Base-by-base conservation (phyloP, 176 grass and related monocot genomes). In the Avena insularis region DNA sequence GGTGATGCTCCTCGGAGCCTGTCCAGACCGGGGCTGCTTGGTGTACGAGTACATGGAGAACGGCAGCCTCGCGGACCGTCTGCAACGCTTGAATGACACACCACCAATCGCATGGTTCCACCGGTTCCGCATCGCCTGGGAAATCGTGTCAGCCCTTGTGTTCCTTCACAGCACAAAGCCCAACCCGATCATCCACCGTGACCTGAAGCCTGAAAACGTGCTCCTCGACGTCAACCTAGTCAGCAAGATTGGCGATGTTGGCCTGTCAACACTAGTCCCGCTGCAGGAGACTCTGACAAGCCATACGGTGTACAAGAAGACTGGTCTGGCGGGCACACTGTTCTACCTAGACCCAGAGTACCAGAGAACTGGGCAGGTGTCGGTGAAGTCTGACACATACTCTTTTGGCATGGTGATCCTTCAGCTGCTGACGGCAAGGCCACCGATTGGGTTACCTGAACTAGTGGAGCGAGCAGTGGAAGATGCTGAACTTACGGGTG, bases 311-410 rank as follows among this genome's bases (percentile, higher is more conserved):
- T 88, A 76, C 81, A 98, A 93, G 86, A 88, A 90, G 84, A 92
- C 91, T 2, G 89, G 82, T 68, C 88, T 91, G 7, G 90, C 89
- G 16, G 96, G 96, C 64, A 98, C 96, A 82, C 88, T 95, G 60
- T 98, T 93, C 83, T 98, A 98, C 78, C 89, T 98, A 73, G 96
- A 98, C 45, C 93, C 96, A 9, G 96, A 98, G 96, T 95, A 95
- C 80, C 96, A 95, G 73, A 93, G 91, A 72, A 93, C 85, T 31
- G 94, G 94, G 15, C 79, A 81, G 68, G 92, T 96, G 49, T 92
- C 92, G 31, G 38, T 66, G 21, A 92, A 96, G 71, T 94, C 94
- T 65, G 92, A 94, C 76, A 77, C 87, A 50, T 96, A 96, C n/a
- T 92, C 94, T 47, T 60, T 94, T 54, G 94, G 94, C 74, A 88